Evolutionary conservation across 2,329 filamentous ascomycete genomes (phyloP).

Genomic region (Myriangium duriaei): DNA sequence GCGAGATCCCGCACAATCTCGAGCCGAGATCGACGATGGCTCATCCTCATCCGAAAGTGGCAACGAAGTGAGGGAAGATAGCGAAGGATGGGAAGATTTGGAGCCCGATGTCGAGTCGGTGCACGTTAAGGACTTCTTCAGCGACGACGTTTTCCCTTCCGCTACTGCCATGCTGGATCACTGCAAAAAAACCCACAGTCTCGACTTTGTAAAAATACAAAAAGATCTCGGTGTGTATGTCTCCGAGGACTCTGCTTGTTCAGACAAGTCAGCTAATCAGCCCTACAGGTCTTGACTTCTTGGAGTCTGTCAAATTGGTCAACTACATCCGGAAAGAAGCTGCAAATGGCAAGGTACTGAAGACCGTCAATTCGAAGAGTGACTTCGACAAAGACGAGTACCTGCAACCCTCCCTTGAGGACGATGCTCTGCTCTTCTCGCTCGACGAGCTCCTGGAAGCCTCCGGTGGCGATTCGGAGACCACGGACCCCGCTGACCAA

Average conservation of each 20-base stretch:
- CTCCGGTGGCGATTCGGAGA: conserved; percentile 1
- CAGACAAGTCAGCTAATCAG: neutral
- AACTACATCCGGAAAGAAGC: conserved; percentile 37
- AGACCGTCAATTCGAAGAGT: conserved; percentile 46
- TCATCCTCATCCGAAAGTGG: conserved; percentile 5
- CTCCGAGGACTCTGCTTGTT: too few relatives aligned
- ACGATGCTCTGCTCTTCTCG: conserved; percentile 78
- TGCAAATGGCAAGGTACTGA: conserved; percentile 27
- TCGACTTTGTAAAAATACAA: conserved; percentile 27
- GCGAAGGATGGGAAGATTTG: conserved; percentile 33
- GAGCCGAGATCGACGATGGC: too few relatives aligned
- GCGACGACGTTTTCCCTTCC: conserved; percentile 22
- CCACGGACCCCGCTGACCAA: conserved; percentile 6
- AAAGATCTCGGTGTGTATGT: conserved; percentile 24
- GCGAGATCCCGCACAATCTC: too few relatives aligned
- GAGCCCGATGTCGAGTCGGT: conserved; percentile 28
- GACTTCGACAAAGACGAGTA: conserved; percentile 67
- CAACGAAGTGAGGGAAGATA: conserved; percentile 21
- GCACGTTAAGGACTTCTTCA: conserved; percentile 29
- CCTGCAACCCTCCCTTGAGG: conserved; percentile 72
- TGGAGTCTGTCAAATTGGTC: conserved; percentile 32
- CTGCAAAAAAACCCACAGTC: conserved; percentile 24
- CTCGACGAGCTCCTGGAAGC: conserved; percentile 51
- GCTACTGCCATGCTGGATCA: conserved; percentile 27
- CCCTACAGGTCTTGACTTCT: conserved; percentile 31